Evolutionary conservation across 208 protist genomes (phyloP).

Genomic region (Trypanosoma cruzi): DNA sequence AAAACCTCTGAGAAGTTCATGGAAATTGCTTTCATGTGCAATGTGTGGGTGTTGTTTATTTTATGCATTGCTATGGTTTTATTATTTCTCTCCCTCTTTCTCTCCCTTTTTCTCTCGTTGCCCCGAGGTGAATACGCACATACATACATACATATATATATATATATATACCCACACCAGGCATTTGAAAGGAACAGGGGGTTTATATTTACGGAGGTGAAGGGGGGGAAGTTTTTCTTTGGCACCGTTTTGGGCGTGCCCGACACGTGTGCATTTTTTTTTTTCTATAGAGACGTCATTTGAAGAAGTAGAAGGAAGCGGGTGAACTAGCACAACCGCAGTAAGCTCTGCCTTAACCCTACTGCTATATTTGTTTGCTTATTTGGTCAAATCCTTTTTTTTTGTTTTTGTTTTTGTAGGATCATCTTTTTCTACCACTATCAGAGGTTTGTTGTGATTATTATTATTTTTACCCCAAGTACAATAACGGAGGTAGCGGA

Average conservation of each 20-base stretch:
- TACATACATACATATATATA: not conserved
- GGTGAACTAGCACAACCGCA: no score
- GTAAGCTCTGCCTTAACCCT: no score
- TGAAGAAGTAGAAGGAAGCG: no score
- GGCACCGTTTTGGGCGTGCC: not conserved
- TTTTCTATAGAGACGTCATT: not conserved
- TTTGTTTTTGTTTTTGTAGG: no score
- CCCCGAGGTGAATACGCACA: not conserved
- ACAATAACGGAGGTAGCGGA: no score
- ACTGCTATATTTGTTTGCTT: no score
- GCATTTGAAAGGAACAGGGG: not conserved
- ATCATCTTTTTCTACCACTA: no score
- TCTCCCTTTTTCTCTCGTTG: constrained; percentile 9
- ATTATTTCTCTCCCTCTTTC: constrained; percentile 15
- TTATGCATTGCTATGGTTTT: constrained; percentile 17
- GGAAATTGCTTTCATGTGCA: not conserved
- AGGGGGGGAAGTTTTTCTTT: not conserved
- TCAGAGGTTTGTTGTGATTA: no score
- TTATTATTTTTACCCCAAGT: no score
- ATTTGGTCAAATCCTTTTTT: no score
- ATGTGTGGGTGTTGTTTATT: not conserved
- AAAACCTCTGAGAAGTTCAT: not conserved
- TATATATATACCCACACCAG: not conserved
- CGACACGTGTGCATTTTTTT: not conserved
- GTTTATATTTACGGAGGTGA: not conserved